A percentile compares a stretch with the other conserved stretches of the same genome.
These are phyloP conservation scores for Fraxinus xanthoxyloides DNA, from an alignment of 305 asterid genomes.

Conservation along the genomic window DNA sequence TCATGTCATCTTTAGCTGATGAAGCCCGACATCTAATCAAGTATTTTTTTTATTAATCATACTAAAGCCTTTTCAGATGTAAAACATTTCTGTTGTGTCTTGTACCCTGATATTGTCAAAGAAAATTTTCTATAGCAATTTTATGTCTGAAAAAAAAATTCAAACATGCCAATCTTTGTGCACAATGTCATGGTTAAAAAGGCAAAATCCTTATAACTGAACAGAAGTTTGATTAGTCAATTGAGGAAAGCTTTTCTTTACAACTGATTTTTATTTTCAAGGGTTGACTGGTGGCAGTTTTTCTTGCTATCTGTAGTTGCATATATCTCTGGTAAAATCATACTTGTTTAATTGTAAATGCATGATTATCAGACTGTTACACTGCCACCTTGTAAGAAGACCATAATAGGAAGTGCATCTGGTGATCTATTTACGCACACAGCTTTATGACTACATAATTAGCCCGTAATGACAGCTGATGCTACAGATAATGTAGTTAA, in stretches of 20 bases:
- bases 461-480: neutral
- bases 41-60: neutral
- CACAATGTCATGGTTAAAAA: neutral
- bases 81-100: slow-evolving; percentile 8
- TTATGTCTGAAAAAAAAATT: neutral
- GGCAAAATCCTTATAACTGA: slow-evolving; percentile 14
- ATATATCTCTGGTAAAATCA: slow-evolving; percentile 4
- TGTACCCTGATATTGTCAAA: neutral
- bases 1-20: neutral
- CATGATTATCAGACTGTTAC: neutral
- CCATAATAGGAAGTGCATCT: neutral
- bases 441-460: neutral
- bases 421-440: neutral
- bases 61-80: neutral
- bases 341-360: neutral
- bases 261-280: neutral
- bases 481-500: neutral
- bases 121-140: neutral
- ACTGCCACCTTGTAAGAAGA: neutral
- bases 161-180: neutral
- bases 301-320: slow-evolving; percentile 20
- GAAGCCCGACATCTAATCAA: slow-evolving; percentile 1
- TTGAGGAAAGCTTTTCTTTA: slow-evolving; percentile 7
- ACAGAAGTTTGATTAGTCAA: slow-evolving; percentile 10
- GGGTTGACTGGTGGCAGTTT: slow-evolving; percentile 9